Evolutionary conservation across 495 filamentous ascomycete genomes (phyloP).

Genomic region (Penicillium daleae): DNA sequence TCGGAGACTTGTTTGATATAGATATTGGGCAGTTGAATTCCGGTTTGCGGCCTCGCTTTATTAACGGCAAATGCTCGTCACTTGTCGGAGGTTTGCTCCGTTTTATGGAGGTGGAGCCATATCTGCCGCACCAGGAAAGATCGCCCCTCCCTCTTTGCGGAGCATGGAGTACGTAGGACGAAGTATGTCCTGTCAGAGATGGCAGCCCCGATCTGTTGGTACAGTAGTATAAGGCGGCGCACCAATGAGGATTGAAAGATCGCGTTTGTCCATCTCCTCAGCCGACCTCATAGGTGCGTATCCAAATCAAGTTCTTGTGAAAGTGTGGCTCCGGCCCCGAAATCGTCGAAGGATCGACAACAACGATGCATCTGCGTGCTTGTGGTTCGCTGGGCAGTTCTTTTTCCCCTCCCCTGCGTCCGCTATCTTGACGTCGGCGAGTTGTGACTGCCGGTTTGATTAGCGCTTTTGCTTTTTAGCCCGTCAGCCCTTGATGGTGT

Average conservation of each 20-base stretch:
- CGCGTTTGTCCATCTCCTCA: neutral
- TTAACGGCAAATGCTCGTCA: neutral
- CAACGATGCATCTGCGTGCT: neutral
- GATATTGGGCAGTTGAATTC: neutral
- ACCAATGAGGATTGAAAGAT: neutral
- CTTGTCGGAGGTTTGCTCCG: slow-evolving; percentile 2
- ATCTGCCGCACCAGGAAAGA: neutral
- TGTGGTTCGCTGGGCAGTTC: neutral
- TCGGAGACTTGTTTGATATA: neutral
- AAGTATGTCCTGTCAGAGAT: neutral
- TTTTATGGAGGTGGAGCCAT: neutral
- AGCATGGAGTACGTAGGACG: neutral
- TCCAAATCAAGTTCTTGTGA: slow-evolving; percentile 2
- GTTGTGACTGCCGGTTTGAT: neutral
- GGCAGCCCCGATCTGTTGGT: neutral
- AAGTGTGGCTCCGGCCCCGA: neutral
- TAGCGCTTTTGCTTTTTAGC: neutral
- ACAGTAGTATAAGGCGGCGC: neutral
- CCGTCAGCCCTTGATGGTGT: neutral
- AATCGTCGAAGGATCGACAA: neutral
- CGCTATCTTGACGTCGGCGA: slow-evolving; percentile 2
- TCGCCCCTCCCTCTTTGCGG: neutral
- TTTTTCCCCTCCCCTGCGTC: slow-evolving; percentile 3
- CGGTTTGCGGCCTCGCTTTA: neutral
- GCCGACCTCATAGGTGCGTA: neutral